A percentile compares a stretch with the other conserved stretches of the same genome.
Evolutionary conservation across 805 yeast species (phyloP).

Genomic region (Monosporozyma yasuniensis): DNA sequence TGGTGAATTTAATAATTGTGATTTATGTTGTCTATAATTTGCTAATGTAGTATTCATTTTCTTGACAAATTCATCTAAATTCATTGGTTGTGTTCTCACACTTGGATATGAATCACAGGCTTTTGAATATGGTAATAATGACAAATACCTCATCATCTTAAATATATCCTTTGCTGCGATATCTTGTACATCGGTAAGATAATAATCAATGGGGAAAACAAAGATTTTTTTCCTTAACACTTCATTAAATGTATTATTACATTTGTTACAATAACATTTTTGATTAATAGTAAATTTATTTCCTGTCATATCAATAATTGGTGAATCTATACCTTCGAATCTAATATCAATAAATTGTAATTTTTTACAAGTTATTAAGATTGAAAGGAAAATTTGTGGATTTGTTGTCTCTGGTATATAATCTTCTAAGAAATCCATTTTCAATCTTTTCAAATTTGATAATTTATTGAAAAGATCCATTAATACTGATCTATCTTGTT

Average conservation of each 20-base stretch:
- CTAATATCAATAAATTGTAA: conserved; percentile 35
- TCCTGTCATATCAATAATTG: conserved; percentile 22
- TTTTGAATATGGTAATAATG: conserved; percentile 35
- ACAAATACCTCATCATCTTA: conserved; percentile 29
- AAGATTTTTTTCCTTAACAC: conserved; percentile 31
- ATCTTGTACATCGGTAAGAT: conserved; percentile 20
- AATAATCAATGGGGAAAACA: conserved; percentile 24
- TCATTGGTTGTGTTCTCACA: conserved; percentile 36
- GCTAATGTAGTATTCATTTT: conserved; percentile 21
- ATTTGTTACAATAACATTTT: conserved; percentile 25
- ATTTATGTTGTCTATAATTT: conserved; percentile 17
- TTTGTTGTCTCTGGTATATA: conserved; percentile 27
- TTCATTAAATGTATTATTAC: conserved; percentile 25
- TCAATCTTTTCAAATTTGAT: conserved; percentile 30
- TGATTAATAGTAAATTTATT: conserved; percentile 25
- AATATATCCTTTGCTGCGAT: conserved; percentile 31
- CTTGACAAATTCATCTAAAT: conserved; percentile 23
- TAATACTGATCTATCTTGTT: conserved; percentile 27
- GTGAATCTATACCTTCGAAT: conserved; percentile 28
- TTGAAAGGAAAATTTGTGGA: conserved; percentile 30
- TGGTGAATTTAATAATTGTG: conserved; percentile 12
- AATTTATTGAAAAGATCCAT: conserved; percentile 27
- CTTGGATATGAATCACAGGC: conserved; percentile 37
- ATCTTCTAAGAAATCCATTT: conserved; percentile 34
- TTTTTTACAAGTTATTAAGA: conserved; percentile 28